Base-by-base conservation (phyloP, 2,329 filamentous ascomycete genomes). In the Fusarium sp. region DNA sequence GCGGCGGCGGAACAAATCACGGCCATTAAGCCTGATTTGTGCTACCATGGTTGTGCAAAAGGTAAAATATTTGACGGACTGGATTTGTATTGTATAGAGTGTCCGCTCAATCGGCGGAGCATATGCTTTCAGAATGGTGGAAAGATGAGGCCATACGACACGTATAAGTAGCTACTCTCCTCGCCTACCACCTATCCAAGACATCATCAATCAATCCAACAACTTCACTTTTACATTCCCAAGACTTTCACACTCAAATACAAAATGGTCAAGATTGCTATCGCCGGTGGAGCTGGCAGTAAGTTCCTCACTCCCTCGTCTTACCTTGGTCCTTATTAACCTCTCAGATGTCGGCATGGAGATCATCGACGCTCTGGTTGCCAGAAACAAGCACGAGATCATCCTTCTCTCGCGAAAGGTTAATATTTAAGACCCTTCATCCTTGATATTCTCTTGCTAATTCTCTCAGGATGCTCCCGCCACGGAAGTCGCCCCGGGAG, bases 301-400 rank as follows among this genome's bases (percentile, higher is more conserved):
- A 73, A 6, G 67, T 65, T 15, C 17, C 2, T 22, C 4, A 3
- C 2, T 10, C 15, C 7, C 2, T 15, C 2, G 9, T 22, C 8
- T 12, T 14, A 25, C 12, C 25, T 22, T 11, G 1, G 1, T n/a
- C 6, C 3, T 20, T 22, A 30, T 4, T 47, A 10, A 52, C n/a
- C 11, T 11, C 14, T 0, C 4, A 90, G 88, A 88, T 65, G 85
- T 91, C 56, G 87, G 86, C 3, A 83, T 80, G 47, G 88, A 90
- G 75, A 76, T 91, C 11, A 79, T 90, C 25, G 87, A 90, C 66
- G 83, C 80, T 4, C 81, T 90, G 0, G 74, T 88, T 4, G 84
- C 84, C 4, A 81, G 82, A 4, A 82, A 83, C 11, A 89, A 86
- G 63, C 89, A 91, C 66, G 82, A 89, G 0, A 87, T 91, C 54